phyloP scores from a whole-genome alignment of 176 grass and related monocot genomes.

The Cenchrus fungigraminus region DNA sequence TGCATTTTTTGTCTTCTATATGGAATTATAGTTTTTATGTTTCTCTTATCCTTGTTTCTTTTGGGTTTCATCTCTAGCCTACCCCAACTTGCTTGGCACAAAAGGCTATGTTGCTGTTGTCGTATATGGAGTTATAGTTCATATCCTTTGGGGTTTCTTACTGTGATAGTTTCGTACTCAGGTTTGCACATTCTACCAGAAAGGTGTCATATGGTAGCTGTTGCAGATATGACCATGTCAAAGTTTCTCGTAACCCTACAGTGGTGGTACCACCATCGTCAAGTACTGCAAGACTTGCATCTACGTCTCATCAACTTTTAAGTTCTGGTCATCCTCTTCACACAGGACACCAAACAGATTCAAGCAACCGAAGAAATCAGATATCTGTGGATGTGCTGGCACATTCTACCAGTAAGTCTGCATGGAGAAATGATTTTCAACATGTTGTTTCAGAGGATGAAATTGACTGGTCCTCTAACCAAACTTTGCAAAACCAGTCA shows the following conservation, averaged over 20 bases:
- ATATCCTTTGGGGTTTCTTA: constrained; percentile 37
- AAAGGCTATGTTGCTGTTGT: neutral
- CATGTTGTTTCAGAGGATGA: constrained; percentile 36
- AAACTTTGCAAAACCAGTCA: constrained; percentile 26
- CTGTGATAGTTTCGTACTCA: constrained; percentile 34
- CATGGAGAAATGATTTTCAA: constrained; percentile 63
- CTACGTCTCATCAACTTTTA: constrained; percentile 40
- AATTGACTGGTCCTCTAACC: constrained; percentile 46
- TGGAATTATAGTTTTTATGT: neutral
- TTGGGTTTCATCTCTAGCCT: no score
- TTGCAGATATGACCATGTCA: constrained; percentile 94
- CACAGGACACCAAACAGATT: constrained; percentile 41
- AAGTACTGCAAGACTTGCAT: constrained; percentile 49
- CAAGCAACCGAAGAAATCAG: constrained; percentile 44
- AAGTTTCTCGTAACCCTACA: constrained; percentile 55
- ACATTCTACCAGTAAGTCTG: constrained; percentile 46
- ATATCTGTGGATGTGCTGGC: constrained; percentile 30
- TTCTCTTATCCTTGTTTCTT: no score
- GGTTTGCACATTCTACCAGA: constrained; percentile 98
- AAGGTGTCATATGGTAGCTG: constrained; percentile 83
- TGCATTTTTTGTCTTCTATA: constrained; percentile 23
- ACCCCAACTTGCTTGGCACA: no score
- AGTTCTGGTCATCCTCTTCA: constrained; percentile 32
- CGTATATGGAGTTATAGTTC: constrained; percentile 14
- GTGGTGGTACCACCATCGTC: constrained; percentile 26